Percentiles rank a stretch among this genome's conserved stretches.
These are phyloP conservation scores for Ceratobasidium sp. DNA, from an alignment of 1,284 basidiomycete species.

Conservation along the genomic window DNA sequence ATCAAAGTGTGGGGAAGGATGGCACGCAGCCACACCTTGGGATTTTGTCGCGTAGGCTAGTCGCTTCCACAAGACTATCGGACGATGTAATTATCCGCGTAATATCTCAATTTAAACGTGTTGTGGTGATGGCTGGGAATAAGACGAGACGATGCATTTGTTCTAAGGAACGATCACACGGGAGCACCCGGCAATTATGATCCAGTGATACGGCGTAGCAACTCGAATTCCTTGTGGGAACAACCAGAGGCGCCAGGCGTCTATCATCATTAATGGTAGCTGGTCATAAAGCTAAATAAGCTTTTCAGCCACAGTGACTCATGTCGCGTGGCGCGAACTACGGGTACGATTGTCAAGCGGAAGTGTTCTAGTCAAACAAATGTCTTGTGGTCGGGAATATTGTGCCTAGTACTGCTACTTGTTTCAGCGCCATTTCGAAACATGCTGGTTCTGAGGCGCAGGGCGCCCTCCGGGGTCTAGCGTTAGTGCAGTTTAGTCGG, in stretches of 20 bases:
- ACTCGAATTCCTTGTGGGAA: not conserved
- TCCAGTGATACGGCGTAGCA: not conserved
- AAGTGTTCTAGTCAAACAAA: not conserved
- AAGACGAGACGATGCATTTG: not conserved
- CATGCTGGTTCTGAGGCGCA: not conserved
- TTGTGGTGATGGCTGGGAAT: not conserved
- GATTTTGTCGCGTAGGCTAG: slow-evolving; percentile 1
- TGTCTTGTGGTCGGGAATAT: not conserved
- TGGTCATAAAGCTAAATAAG: slow-evolving; percentile 32
- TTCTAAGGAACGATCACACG: slow-evolving; percentile 12
- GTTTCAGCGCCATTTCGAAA: slow-evolving; percentile 14
- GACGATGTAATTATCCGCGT: slow-evolving; percentile 16
- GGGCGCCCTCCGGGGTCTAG: not conserved
- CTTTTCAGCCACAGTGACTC: slow-evolving; percentile 16
- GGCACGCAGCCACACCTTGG: not conserved
- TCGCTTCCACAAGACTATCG: slow-evolving; percentile 14
- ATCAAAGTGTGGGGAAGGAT: slow-evolving; percentile 3
- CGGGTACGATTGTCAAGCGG: not conserved
- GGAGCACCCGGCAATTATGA: slow-evolving; percentile 4
- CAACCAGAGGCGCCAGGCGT: not conserved
- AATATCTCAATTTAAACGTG: not conserved
- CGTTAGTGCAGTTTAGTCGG: not conserved
- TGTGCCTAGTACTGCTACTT: not conserved
- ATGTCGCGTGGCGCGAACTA: slow-evolving; percentile 11
- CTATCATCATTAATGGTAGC: not conserved